Percentiles rank a stretch among this genome's conserved stretches.
phyloP scores from a whole-genome alignment of 371 early-diverging fungal species.

The Mucor velutinosus region DNA sequence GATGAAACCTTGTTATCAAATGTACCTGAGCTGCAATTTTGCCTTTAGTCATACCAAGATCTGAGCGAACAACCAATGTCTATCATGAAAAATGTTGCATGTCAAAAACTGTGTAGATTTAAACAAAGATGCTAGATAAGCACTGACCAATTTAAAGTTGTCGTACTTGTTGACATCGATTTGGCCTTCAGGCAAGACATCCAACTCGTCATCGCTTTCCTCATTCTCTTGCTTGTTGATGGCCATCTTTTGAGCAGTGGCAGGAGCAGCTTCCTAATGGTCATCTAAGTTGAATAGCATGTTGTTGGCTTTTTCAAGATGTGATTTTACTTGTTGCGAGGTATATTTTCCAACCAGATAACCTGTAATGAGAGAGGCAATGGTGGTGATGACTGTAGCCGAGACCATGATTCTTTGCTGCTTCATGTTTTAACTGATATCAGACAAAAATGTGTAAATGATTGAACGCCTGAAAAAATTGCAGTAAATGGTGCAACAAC shows the following conservation, averaged over 20 bases:
- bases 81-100: conserved; percentile 11
- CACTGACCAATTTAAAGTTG: conserved; percentile 52
- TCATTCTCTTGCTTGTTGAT: conserved; percentile 12
- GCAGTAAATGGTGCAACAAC: too few relatives aligned
- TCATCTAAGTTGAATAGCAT: neutral
- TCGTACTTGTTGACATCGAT: conserved; percentile 40
- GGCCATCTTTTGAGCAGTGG: neutral
- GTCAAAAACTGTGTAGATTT: neutral
- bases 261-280: neutral
- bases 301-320: neutral
- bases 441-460: neutral
- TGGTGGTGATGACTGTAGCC: conserved; percentile 14
- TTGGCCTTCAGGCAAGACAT: conserved; percentile 30
- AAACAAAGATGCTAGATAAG: neutral
- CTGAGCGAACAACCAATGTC: conserved; percentile 85
- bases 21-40: conserved; percentile 91
- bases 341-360: conserved; percentile 28
- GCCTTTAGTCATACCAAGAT: conserved; percentile 95
- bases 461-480: neutral
- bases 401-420: conserved; percentile 7
- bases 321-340: conserved; percentile 5
- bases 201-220: conserved; percentile 39
- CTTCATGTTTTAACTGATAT: neutral
- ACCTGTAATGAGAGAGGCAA: conserved; percentile 31
- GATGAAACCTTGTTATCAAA: neutral